Evolutionary conservation across 768 basidiomycete species (phyloP), one percentile per base, ranked within the genome.

Genomic region (Suillus luteus): DNA sequence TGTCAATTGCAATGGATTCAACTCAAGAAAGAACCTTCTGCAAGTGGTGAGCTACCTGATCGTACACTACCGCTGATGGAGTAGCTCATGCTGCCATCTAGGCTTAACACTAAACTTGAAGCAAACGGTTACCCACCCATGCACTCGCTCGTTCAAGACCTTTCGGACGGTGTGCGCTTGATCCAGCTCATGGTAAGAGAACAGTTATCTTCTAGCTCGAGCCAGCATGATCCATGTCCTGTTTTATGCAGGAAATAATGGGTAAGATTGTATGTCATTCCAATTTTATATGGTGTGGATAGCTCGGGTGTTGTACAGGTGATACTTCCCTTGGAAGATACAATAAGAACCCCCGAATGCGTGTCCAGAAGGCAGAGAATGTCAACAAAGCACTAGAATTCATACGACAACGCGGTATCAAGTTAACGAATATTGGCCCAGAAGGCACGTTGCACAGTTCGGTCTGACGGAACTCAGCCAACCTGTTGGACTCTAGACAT

Each of bases 361-460:
- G 96, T 38, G 89, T 99, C 2, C 97, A 99, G 76, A 97, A 96
- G 72, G 95, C 95, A 2, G 97, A 99, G 83, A 99, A 99, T 76
- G 96, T 96, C 57, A 96, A 93, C 77, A 95, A 94, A 76, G 97
- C 97, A 0, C 78, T 99, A 54, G 92, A 96, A 68, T 98, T 97
- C 76, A 98, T 99, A 76, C 90, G 89, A 38, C 93, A 92, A 17
- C 81, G 95, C 69, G 95, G 95, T 12, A 93, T 99, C 62, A 96
- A 96, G 73, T 81, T 99, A 66, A 99, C 96, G 40, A 99, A 99
- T 76, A 98, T 99, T 65, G 96, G 95, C 17, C 93, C 96, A 11
- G 96, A 98, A 85, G 95, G 95, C 89, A 67, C 54, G 74, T 37
- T 62, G 55, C 52, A 52, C 40, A 15, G 54, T 37, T 27, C 2